These are phyloP conservation scores for Avena atlantica DNA, from an alignment of 176 grass and related monocot species.

Conservation along the genomic window DNA sequence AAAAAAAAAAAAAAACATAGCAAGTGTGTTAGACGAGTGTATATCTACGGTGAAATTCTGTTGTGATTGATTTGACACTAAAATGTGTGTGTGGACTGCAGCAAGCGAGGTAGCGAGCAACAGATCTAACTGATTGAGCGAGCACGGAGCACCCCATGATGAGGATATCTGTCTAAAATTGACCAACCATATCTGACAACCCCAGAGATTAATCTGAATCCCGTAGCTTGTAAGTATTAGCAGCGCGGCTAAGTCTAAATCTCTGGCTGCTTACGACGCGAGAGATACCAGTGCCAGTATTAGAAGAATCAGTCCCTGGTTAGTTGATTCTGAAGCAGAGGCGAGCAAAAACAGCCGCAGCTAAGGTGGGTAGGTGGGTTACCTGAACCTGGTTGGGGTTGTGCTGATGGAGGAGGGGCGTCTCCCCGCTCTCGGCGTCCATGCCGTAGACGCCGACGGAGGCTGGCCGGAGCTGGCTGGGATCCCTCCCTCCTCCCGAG, in stretches of 20 bases:
- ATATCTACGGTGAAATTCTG: too few relatives aligned
- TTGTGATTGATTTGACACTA: neutral
- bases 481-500: neutral
- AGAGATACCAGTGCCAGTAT: neutral
- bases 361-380: neutral
- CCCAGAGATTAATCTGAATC: neutral
- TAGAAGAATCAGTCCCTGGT: neutral
- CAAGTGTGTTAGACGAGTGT: neutral
- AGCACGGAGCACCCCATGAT: neutral
- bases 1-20: neutral
- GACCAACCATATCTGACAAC: neutral
- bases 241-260: neutral
- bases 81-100: neutral
- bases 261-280: too few relatives aligned
- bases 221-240: neutral
- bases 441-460: conserved; percentile 15
- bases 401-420: conserved; percentile 39
- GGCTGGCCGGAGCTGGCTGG: neutral
- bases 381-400: conserved; percentile 13
- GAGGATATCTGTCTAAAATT: neutral
- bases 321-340: neutral
- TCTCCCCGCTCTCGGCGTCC: conserved; percentile 45
- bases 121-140: neutral
- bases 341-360: neutral
- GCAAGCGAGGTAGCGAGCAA: neutral